phyloP scores from a whole-genome alignment of 345 rosid genomes.

The Populus pruinosa region DNA sequence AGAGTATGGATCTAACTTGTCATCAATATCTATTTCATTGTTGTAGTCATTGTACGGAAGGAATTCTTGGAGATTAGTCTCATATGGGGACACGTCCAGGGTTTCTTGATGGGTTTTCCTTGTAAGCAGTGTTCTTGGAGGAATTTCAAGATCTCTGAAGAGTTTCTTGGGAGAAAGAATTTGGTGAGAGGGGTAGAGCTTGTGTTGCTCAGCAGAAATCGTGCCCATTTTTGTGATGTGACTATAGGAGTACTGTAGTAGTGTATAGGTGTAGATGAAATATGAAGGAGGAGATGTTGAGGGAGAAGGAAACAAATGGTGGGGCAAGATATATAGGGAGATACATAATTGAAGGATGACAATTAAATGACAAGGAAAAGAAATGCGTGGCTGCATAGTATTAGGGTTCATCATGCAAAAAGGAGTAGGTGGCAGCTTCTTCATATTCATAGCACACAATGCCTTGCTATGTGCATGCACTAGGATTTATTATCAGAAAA shows the following conservation, averaged over 20 bases:
- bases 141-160: conserved; percentile 48
- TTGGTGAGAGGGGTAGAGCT: conserved; percentile 30
- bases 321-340: conserved; percentile 14
- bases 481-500: background rate
- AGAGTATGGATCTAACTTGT: conserved; percentile 44
- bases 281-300: background rate
- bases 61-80: conserved; percentile 26
- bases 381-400: conserved; percentile 45
- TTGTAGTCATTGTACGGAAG: conserved; percentile 35
- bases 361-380: background rate
- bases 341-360: conserved; percentile 3
- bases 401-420: conserved; percentile 54
- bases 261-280: background rate
- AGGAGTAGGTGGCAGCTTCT: conserved; percentile 40
- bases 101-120: conserved; percentile 8
- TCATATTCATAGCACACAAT: conserved; percentile 17
- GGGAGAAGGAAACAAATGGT: conserved; percentile 15
- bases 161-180: conserved; percentile 24
- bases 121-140: conserved; percentile 54
- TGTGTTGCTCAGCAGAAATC: conserved; percentile 47
- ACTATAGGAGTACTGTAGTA: background rate
- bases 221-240: conserved; percentile 33
- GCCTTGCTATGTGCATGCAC: conserved; percentile 25
- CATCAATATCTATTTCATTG: conserved; percentile 19
- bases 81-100: conserved; percentile 3